Percentiles rank a stretch among this genome's conserved stretches.
These are phyloP conservation scores for Cladophialophora immunda DNA, from an alignment of 2,329 filamentous ascomycete species.

Conservation along the genomic window DNA sequence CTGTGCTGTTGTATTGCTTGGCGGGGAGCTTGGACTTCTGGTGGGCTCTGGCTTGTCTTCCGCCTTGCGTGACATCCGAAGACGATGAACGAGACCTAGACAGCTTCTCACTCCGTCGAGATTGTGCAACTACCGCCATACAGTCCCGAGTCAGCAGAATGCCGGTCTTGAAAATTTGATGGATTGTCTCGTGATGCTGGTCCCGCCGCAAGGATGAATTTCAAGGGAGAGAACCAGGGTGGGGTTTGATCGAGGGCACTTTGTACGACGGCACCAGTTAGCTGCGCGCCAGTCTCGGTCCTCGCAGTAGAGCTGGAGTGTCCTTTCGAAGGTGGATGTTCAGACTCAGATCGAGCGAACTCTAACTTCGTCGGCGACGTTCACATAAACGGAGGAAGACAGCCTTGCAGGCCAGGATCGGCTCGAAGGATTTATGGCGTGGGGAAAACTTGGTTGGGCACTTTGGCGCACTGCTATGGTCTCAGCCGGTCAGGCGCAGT, in stretches of 20 bases:
- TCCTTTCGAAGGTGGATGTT: background rate
- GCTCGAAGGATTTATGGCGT: background rate
- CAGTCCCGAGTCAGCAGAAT: background rate
- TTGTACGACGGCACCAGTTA: background rate
- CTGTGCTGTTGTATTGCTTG: slow-evolving; percentile 18
- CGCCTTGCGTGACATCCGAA: background rate
- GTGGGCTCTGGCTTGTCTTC: background rate
- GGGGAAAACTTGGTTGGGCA: background rate
- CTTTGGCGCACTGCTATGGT: background rate
- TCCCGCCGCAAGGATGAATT: background rate
- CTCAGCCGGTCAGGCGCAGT: background rate
- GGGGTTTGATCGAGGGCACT: background rate
- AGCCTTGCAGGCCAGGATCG: background rate
- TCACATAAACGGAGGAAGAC: background rate
- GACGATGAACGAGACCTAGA: background rate
- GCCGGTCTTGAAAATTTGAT: background rate
- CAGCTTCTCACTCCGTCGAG: background rate
- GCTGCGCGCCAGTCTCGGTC: background rate
- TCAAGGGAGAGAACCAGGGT: background rate
- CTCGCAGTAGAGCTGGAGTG: background rate
- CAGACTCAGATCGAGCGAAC: background rate
- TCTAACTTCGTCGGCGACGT: background rate
- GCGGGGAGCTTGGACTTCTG: slow-evolving; percentile 1
- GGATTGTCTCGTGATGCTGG: background rate
- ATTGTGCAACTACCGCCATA: background rate